phyloP scores from a whole-genome alignment of 768 basidiomycete species.

The Trametes villosa region DNA sequence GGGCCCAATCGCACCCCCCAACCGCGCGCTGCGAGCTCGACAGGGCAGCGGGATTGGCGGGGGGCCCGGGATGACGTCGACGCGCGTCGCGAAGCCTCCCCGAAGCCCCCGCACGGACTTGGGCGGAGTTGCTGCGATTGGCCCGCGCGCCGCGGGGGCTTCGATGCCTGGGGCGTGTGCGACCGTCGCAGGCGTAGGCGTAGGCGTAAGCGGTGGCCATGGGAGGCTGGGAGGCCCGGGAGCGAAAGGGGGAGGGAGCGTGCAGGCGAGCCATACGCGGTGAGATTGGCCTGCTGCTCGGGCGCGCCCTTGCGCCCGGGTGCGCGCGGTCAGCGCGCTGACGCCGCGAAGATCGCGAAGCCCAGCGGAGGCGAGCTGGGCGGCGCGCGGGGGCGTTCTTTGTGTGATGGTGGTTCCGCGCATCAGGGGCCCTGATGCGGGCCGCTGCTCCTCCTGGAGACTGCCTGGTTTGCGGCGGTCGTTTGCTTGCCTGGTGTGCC shows the following conservation, averaged over 20 bases:
- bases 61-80: not conserved
- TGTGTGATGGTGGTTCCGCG: conserved; percentile 6
- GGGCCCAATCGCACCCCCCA: not conserved
- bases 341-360: conserved; percentile 6
- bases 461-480: not conserved
- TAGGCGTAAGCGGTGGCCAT: not conserved
- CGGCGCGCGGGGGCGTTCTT: conserved; percentile 7
- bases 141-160: too few relatives aligned
- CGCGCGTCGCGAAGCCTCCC: not conserved
- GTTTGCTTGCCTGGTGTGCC: not conserved
- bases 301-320: not conserved
- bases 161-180: not conserved
- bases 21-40: too few relatives aligned
- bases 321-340: conserved; percentile 1
- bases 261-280: not conserved
- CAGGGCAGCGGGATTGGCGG: not conserved
- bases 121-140: not conserved
- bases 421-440: conserved; percentile 15
- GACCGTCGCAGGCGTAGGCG: not conserved
- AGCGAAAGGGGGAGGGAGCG: too few relatives aligned
- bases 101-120: not conserved
- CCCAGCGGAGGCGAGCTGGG: not conserved
- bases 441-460: not conserved
- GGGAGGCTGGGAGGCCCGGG: not conserved
- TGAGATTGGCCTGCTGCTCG: not conserved